Evolutionary conservation across 2,329 filamentous ascomycete genomes (phyloP).

Genomic region (Rutstroemia sydowiana): DNA sequence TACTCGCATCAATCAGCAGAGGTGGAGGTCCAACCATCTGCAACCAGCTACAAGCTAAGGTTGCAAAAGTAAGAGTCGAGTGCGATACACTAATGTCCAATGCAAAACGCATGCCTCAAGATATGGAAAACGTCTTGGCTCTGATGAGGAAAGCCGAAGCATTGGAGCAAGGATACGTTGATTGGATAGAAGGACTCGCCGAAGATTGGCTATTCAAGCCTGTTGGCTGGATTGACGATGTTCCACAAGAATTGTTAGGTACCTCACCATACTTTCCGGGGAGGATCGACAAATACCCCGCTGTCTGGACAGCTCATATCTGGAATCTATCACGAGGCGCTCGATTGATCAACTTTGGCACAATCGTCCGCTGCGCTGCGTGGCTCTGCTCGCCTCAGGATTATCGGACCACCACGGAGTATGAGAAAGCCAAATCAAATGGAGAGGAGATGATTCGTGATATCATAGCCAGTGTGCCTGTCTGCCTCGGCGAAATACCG

Average conservation of each 20-base stretch:
- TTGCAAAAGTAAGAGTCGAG: constrained; percentile 1
- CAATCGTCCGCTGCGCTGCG: constrained; percentile 51
- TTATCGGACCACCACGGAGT: constrained; percentile 54
- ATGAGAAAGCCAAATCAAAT: constrained; percentile 45
- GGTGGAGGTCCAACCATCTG: not conserved
- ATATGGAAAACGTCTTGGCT: constrained; percentile 33
- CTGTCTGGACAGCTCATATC: constrained; percentile 51
- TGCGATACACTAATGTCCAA: constrained; percentile 4
- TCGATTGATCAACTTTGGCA: constrained; percentile 45
- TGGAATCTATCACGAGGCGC: constrained; percentile 49
- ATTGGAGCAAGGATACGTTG: constrained; percentile 42
- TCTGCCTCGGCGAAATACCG: constrained; percentile 44
- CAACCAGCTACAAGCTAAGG: constrained; percentile 5
- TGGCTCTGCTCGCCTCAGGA: constrained; percentile 53
- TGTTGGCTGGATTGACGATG: constrained; percentile 44
- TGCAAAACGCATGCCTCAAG: constrained; percentile 1
- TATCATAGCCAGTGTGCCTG: constrained; percentile 52
- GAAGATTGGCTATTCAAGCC: constrained; percentile 42
- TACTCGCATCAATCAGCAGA: not conserved
- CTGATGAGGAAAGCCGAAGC: constrained; percentile 43
- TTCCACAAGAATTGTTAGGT: not conserved
- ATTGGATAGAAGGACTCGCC: constrained; percentile 44
- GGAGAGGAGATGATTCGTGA: constrained; percentile 48
- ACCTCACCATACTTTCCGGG: constrained; percentile 37
- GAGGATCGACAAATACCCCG: constrained; percentile 49